A percentile compares a stretch with the other conserved stretches of the same genome.
Conservation (phyloP, 352 stramenopile species). For the Globisporangium splendens region DNA sequence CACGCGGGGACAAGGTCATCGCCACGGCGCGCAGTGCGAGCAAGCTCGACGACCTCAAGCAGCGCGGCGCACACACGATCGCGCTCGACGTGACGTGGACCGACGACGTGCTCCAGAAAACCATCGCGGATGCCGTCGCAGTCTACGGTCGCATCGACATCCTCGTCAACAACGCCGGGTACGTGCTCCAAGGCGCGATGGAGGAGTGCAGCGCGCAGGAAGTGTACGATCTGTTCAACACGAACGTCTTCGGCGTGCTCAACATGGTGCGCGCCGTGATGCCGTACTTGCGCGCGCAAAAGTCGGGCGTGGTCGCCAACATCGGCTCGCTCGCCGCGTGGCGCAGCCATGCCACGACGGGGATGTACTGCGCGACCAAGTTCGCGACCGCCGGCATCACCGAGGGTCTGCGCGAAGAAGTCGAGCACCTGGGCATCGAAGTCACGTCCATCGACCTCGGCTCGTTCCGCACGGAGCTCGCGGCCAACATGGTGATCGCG, state of each 20-base stretch:
- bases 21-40: conserved; percentile 35
- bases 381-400: conserved; percentile 36
- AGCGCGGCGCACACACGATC: conserved; percentile 21
- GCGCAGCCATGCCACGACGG: conserved; percentile 24
- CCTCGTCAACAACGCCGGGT: conserved; percentile 50
- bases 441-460: too few relatives aligned
- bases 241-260: conserved; percentile 39
- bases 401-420: conserved; percentile 25
- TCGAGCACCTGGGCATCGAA: conserved; percentile 31
- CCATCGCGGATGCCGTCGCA: conserved; percentile 24
- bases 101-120: conserved; percentile 25
- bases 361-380: conserved; percentile 37
- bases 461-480: too few relatives aligned
- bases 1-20: conserved; percentile 42
- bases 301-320: conserved; percentile 38
- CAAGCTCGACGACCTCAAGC: conserved; percentile 33
- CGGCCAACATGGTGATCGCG: too few relatives aligned
- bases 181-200: conserved; percentile 37
- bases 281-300: conserved; percentile 39
- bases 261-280: conserved; percentile 31
- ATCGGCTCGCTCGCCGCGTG: conserved; percentile 32
- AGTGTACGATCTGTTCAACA: conserved; percentile 32
- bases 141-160: conserved; percentile 49
- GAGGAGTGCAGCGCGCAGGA: conserved; percentile 41
- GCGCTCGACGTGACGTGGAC: conserved; percentile 42